Conservation (phyloP, 805 yeast species). For the Wickerhamiella alocasiicola region DNA sequence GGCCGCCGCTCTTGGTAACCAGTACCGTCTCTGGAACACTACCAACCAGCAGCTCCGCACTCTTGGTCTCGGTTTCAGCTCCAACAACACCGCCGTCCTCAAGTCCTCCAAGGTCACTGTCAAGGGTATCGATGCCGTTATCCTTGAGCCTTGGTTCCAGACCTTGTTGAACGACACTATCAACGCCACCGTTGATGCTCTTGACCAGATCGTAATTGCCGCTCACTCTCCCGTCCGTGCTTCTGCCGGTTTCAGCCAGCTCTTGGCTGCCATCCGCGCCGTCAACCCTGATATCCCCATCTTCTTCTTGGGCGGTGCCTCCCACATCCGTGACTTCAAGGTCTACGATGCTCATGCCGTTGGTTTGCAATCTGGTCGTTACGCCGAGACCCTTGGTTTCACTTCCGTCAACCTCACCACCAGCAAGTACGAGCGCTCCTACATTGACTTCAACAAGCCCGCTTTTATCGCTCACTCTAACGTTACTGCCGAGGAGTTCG, state of each 20-base stretch:
- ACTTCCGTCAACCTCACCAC: conserved; percentile 37
- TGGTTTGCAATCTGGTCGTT: conserved; percentile 80
- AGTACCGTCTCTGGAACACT: conserved; percentile 53
- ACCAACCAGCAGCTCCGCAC: conserved; percentile 38
- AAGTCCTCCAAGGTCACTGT: conserved; percentile 48
- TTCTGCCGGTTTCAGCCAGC: conserved; percentile 39
- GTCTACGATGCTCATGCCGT: conserved; percentile 51
- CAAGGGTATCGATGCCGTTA: conserved; percentile 42
- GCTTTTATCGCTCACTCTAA: conserved; percentile 51
- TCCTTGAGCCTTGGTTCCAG: conserved; percentile 52
- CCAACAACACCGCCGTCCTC: conserved; percentile 72
- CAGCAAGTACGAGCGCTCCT: conserved; percentile 38
- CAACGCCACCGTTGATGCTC: conserved; percentile 23
- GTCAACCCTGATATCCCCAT: conserved; percentile 49
- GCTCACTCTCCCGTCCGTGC: conserved; percentile 68
- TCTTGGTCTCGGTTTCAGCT: conserved; percentile 63
- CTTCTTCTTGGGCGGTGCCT: conserved; percentile 87
- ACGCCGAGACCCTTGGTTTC: conserved; percentile 84
- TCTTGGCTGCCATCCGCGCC: conserved; percentile 40
- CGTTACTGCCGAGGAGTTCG: conserved; percentile 26
- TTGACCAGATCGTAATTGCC: conserved; percentile 55
- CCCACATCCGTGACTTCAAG: conserved; percentile 76
- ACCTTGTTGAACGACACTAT: conserved; percentile 26
- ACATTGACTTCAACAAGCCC: conserved; percentile 66
- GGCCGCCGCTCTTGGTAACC: conserved; percentile 55